Percentiles rank a stretch among this genome's conserved stretches.
Evolutionary conservation across 73 alveolate genomes (phyloP).

Genomic region (Stentor roeselii): DNA sequence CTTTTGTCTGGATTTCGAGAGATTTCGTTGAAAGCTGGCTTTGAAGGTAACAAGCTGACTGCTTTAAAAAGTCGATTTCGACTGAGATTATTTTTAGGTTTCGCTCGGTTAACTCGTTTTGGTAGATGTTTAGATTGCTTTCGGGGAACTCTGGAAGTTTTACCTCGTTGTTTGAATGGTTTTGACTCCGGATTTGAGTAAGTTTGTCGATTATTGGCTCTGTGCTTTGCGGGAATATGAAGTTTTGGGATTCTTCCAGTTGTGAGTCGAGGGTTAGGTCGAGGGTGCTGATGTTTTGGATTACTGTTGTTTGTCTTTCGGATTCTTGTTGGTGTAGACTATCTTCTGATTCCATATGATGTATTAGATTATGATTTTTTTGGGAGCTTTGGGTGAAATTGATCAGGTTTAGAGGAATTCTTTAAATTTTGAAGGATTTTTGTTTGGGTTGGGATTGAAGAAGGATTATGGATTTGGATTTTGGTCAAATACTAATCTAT

Average conservation of each 20-base stretch:
- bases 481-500: no score
- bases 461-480: no score
- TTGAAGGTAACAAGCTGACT: background rate
- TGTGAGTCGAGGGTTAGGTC: background rate
- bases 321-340: no score
- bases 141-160: background rate
- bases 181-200: background rate
- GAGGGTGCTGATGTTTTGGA: slow-evolving; percentile 3
- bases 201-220: background rate
- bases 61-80: background rate
- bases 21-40: background rate
- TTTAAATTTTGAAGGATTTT: no score
- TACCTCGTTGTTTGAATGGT: background rate
- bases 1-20: background rate
- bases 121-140: background rate
- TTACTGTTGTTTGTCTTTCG: background rate
- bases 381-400: no score
- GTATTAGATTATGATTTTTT: no score
- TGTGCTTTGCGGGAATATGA: no score
- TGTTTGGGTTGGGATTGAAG: no score
- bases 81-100: background rate
- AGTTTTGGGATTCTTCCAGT: background rate
- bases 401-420: no score
- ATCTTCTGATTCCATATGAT: no score
- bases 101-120: background rate